phyloP scores from a whole-genome alignment of 2,329 filamentous ascomycete species.

The Dendryphion nanum region DNA sequence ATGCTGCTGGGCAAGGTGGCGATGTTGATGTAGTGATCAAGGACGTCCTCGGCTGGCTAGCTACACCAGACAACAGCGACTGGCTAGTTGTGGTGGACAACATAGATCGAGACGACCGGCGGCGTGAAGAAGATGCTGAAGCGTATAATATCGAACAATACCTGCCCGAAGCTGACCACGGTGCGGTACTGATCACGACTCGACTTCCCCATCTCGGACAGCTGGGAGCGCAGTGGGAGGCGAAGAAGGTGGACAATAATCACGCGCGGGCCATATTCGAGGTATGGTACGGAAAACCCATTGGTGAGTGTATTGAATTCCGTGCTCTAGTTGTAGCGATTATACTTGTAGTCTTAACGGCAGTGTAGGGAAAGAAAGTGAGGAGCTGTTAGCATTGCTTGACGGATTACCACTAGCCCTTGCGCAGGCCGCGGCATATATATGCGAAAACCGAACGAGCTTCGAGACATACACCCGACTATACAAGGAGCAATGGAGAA shows the following conservation, averaged over 20 bases:
- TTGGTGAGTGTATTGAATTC: constrained; percentile 2
- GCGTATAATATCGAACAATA: constrained; percentile 16
- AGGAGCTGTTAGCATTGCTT: constrained; percentile 1
- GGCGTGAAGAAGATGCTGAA: constrained; percentile 5
- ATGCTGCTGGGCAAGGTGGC: constrained; percentile 1
- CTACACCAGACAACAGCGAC: constrained; percentile 9
- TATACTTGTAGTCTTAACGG: background rate
- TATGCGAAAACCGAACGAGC: constrained; percentile 4
- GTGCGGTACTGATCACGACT: constrained; percentile 21
- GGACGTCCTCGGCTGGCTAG: constrained; percentile 15
- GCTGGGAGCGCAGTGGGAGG: constrained; percentile 13
- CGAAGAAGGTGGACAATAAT: constrained; percentile 7
- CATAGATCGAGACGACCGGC: constrained; percentile 14
- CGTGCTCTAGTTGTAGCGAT: background rate
- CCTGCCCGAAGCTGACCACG: constrained; percentile 16
- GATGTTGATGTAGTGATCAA: constrained; percentile 7
- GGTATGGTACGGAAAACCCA: constrained; percentile 5
- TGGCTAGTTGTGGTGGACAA: constrained; percentile 23
- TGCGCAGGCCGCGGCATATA: constrained; percentile 7
- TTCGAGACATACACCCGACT: constrained; percentile 10
- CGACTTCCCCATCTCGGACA: constrained; percentile 14
- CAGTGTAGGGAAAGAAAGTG: background rate
- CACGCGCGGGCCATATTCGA: constrained; percentile 11
- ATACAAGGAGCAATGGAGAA: constrained; percentile 17
- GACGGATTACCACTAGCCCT: constrained; percentile 9